Conservation (phyloP, 768 basidiomycete genomes). For the Auriscalpium orientale region DNA sequence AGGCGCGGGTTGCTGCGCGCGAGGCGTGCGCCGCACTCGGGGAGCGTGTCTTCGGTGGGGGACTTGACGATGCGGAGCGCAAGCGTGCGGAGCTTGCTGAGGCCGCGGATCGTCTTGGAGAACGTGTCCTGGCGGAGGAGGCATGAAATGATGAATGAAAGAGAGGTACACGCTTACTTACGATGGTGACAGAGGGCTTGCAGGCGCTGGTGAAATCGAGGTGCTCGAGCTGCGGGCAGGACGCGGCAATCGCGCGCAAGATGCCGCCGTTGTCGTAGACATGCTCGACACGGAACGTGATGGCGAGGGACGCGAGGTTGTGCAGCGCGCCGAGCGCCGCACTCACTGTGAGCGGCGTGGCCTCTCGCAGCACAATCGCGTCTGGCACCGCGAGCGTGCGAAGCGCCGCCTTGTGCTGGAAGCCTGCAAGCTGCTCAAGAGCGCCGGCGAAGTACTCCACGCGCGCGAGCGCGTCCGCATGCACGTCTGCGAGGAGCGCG, state of each 20-base stretch:
- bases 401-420: slow-evolving; percentile 36
- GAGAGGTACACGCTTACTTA: slow-evolving; percentile 26
- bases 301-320: slow-evolving; percentile 48
- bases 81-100: slow-evolving; percentile 57
- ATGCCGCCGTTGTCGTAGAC: slow-evolving; percentile 64
- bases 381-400: slow-evolving; percentile 57
- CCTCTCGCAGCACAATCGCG: slow-evolving; percentile 57
- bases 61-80: slow-evolving; percentile 59
- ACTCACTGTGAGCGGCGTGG: slow-evolving; percentile 55
- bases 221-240: slow-evolving; percentile 57
- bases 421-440: slow-evolving; percentile 55
- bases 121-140: slow-evolving; percentile 44
- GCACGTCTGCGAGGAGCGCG: slow-evolving; percentile 14
- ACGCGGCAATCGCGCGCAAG: slow-evolving; percentile 55
- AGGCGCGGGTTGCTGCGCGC: slow-evolving; percentile 62
- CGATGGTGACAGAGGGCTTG: slow-evolving; percentile 68
- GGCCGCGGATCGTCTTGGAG: slow-evolving; percentile 51
- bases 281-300: slow-evolving; percentile 63
- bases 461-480: slow-evolving; percentile 12
- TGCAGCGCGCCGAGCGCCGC: slow-evolving; percentile 51
- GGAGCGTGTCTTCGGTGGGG: slow-evolving; percentile 54
- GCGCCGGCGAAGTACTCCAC: slow-evolving; percentile 56
- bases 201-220: slow-evolving; percentile 60
- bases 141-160: background rate
- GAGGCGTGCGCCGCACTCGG: slow-evolving; percentile 51